Conservation (phyloP, 2,329 filamentous ascomycete genomes). For the Alternaria infectoria region DNA sequence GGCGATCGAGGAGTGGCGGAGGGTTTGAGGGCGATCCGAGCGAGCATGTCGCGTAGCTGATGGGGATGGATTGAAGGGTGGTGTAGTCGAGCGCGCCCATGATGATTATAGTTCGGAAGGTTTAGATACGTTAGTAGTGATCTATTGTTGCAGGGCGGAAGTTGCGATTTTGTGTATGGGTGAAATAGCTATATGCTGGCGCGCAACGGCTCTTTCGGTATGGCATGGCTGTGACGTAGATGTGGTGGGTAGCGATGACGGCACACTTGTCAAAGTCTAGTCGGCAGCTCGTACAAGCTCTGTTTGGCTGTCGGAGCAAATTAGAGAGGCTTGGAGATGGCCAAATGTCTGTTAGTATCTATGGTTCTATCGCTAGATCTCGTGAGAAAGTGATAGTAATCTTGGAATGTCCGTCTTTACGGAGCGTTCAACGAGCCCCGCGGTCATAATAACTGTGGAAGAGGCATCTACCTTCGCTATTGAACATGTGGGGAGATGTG, state of each 20-base stretch:
- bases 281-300: neutral
- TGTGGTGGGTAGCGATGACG: conserved; percentile 20
- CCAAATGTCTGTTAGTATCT: neutral
- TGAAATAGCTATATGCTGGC: neutral
- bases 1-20: conserved; percentile 63
- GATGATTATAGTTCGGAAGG: conserved; percentile 2
- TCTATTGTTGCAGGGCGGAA: neutral
- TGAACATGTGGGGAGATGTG: neutral
- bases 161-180: neutral
- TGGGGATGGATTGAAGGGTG: conserved; percentile 52
- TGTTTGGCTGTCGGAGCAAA: neutral
- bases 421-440: neutral
- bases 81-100: conserved; percentile 45
- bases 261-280: conserved; percentile 1
- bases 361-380: neutral
- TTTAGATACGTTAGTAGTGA: neutral
- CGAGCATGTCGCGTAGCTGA: conserved; percentile 64
- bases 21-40: conserved; percentile 54
- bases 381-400: neutral
- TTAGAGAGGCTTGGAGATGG: neutral
- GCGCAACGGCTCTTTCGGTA: conserved; percentile 10
- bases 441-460: neutral
- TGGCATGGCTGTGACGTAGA: conserved; percentile 33
- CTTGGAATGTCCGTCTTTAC: neutral
- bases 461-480: neutral